Percentiles rank a stretch among this genome's conserved stretches.
Evolutionary conservation across 2,329 filamentous ascomycete genomes (phyloP).

Genomic region (Botrytis pseudocinerea): DNA sequence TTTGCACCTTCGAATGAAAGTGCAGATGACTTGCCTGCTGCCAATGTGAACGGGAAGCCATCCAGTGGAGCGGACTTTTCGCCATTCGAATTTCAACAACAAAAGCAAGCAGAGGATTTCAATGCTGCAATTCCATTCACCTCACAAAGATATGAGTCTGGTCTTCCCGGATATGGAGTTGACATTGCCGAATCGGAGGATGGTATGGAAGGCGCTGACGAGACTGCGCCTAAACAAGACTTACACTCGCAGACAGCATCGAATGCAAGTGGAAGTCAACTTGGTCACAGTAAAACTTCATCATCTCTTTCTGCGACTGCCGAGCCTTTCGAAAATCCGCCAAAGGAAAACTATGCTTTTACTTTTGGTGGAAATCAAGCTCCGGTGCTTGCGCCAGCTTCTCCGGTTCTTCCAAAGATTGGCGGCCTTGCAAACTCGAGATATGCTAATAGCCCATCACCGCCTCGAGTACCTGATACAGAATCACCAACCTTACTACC

Average conservation of each 20-base stretch:
- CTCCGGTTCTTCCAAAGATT: slow-evolving; percentile 13
- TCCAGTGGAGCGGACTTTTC: slow-evolving; percentile 55
- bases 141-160: slow-evolving; percentile 34
- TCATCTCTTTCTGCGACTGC: slow-evolving; percentile 70
- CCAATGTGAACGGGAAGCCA: slow-evolving; percentile 44
- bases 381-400: slow-evolving; percentile 19
- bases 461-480: slow-evolving; percentile 29
- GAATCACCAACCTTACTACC: slow-evolving; percentile 25
- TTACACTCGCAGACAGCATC: slow-evolving; percentile 31
- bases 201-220: slow-evolving; percentile 26
- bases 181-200: slow-evolving; percentile 38
- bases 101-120: slow-evolving; percentile 44
- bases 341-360: slow-evolving; percentile 34
- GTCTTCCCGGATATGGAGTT: slow-evolving; percentile 35
- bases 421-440: slow-evolving; percentile 35
- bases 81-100: slow-evolving; percentile 60
- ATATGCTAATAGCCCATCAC: slow-evolving; percentile 38
- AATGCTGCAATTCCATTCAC: slow-evolving; percentile 41
- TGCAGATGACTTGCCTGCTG: slow-evolving; percentile 21
- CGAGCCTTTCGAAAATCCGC: slow-evolving; percentile 58
- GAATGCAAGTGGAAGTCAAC: slow-evolving; percentile 11
- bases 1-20: slow-evolving; percentile 31
- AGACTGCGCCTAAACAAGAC: slow-evolving; percentile 17
- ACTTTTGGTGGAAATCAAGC: slow-evolving; percentile 30
- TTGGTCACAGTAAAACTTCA: slow-evolving; percentile 46